Percentiles rank a stretch among this genome's conserved stretches.
These are phyloP conservation scores for Nicotiana otophora DNA, from an alignment of 257 asterid genomes.

Conservation along the genomic window DNA sequence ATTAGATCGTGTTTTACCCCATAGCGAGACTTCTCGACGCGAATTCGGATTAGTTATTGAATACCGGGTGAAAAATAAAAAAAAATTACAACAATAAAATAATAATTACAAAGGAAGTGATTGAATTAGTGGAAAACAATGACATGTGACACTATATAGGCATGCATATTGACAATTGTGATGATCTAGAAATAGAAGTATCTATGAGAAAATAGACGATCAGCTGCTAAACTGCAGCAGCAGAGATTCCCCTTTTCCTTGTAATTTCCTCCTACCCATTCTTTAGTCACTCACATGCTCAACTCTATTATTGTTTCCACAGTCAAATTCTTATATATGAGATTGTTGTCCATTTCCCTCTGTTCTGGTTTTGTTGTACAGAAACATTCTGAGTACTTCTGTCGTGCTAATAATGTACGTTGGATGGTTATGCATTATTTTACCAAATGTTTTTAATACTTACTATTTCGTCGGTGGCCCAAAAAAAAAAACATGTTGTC, in stretches of 20 bases:
- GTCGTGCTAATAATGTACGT: neutral
- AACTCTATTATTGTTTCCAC: neutral
- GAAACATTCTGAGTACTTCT: neutral
- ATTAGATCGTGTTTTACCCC: no score
- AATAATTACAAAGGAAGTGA: neutral
- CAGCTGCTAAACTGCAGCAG: neutral
- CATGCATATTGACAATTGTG: neutral
- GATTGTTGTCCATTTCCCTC: conserved; percentile 4
- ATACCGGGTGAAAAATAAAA: no score
- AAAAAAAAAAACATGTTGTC: neutral
- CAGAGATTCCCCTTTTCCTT: neutral
- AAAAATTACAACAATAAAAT: no score
- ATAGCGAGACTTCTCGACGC: no score
- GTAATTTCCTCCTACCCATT: neutral
- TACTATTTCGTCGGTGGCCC: neutral
- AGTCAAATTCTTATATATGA: neutral
- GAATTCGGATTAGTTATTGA: no score
- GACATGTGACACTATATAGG: conserved; percentile 6
- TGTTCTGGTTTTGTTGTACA: neutral
- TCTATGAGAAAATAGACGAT: neutral
- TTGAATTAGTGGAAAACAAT: neutral
- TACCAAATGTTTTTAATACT: neutral
- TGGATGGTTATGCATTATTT: neutral
- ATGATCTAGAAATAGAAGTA: neutral
- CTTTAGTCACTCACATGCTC: neutral